A percentile compares a stretch with the other conserved stretches of the same genome.
These are phyloP conservation scores for Wickerhamiella occidentalis DNA, from an alignment of 805 yeast species.

Conservation along the genomic window DNA sequence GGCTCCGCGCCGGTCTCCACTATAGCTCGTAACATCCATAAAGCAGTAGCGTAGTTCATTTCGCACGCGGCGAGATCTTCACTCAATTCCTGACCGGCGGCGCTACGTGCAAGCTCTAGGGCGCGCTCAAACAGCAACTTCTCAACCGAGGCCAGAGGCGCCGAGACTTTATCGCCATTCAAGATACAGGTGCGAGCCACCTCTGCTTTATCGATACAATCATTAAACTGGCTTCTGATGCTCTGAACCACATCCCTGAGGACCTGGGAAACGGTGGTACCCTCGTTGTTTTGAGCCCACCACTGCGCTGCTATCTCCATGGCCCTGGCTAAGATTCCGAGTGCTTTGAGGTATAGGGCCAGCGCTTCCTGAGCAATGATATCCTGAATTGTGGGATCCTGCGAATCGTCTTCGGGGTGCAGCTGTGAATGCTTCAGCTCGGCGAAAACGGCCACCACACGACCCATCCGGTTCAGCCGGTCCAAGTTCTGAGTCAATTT, in stretches of 20 bases:
- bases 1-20: conserved; percentile 38
- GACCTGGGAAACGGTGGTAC: conserved; percentile 14
- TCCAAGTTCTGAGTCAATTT: conserved; percentile 39
- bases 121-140: conserved; percentile 86
- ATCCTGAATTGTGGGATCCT: conserved; percentile 28
- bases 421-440: conserved; percentile 82
- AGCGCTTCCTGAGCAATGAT: conserved; percentile 72
- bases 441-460: conserved; percentile 78
- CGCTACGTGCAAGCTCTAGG: conserved; percentile 78
- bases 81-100: conserved; percentile 72
- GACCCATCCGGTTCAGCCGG: conserved; percentile 75
- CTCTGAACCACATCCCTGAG: conserved; percentile 59
- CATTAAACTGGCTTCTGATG: conserved; percentile 82
- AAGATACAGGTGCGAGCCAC: conserved; percentile 42
- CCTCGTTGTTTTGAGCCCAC: conserved; percentile 45
- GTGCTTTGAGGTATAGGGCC: conserved; percentile 68
- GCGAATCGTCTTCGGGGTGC: conserved; percentile 36
- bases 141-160: conserved; percentile 44
- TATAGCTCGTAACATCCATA: conserved; percentile 91
- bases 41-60: conserved; percentile 74
- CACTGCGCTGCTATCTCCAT: conserved; percentile 78
- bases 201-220: conserved; percentile 80
- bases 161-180: conserved; percentile 14
- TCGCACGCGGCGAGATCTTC: conserved; percentile 70
- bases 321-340: conserved; percentile 71